Base-by-base conservation (phyloP, 2,329 filamentous ascomycete genomes). In the Cytospora leucostoma region DNA sequence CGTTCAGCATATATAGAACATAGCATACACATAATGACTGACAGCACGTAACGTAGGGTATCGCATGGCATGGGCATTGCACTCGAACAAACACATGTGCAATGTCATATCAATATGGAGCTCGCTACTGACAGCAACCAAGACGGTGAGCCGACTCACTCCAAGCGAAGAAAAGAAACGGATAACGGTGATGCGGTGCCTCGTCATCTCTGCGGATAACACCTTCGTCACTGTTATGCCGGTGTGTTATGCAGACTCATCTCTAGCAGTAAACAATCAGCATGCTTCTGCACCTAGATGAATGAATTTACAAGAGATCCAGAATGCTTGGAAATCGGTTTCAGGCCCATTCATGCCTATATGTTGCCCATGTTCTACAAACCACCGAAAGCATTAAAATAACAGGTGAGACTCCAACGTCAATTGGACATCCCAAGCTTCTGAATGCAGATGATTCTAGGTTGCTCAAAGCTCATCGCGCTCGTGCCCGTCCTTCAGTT, bases 401-500 rank as follows among this genome's bases (percentile, higher is more conserved):
- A 51, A 50, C n/a, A 40, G 50, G 37, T 61, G 33, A 34, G 50
- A 57, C 49, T 63, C 57, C 55, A 33, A 33, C 53, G 21, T 59
- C 32, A 50, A 56, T 34, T 19, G 19, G 7, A 7, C 32, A 50
- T 27, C 12, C 40, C n/a, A 15, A 13, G 37, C 34, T 37, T 62
- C 53, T 62, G 61, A 61, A 67, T 69, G 66, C 61, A 67, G 44
- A 21, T 33, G 51, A 10, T 32, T 55, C 51, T 61, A 34, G 19
- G 19, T 49, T 7, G 51, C 51, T 61, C 61, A 75, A 65, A 75
- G 66, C 69, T 75, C 74, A 62, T 76, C 73, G 65, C 74, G 71
- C 65, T 71, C 65, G 64, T 69, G 67, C 65, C 64, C 62, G 57
- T 66, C 62, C 57, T 69, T 68, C 58, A 72, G 70, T 63, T 70